phyloP scores from a whole-genome alignment of 768 basidiomycete genomes.

The Phanerochaete sordida region DNA sequence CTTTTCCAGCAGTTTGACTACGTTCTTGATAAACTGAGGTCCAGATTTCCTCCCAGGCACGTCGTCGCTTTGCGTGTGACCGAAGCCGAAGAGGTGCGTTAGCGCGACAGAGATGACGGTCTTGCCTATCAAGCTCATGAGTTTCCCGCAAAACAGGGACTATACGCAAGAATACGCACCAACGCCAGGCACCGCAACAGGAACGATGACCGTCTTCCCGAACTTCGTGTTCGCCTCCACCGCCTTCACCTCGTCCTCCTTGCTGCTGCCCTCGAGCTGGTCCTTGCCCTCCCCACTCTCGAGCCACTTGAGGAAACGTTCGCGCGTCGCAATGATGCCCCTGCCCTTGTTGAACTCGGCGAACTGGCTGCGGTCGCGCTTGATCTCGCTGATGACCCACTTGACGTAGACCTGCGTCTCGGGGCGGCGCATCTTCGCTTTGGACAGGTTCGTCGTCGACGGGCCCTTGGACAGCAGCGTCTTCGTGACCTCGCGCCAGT shows the following conservation, averaged over 20 bases:
- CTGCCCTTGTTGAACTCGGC: conserved; percentile 60
- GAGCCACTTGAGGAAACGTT: conserved; percentile 73
- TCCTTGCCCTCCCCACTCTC: conserved; percentile 44
- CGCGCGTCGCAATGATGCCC: conserved; percentile 83
- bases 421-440: conserved; percentile 64
- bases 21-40: conserved; percentile 68
- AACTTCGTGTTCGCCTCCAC: conserved; percentile 29
- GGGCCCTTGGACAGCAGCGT: conserved; percentile 47
- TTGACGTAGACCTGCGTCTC: conserved; percentile 79
- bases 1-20: conserved; percentile 52
- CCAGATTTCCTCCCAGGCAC: conserved; percentile 72
- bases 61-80: conserved; percentile 93
- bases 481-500: conserved; percentile 95
- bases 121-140: conserved; percentile 60
- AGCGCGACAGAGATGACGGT: conserved; percentile 83
- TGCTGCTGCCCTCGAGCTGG: conserved; percentile 9
- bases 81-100: conserved; percentile 75
- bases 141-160: neutral
- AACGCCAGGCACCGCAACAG: conserved; percentile 89
- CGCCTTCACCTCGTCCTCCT: conserved; percentile 26
- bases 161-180: conserved; percentile 48
- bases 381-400: conserved; percentile 83
- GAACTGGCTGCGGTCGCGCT: conserved; percentile 56
- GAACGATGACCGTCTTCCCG: conserved; percentile 81
- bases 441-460: conserved; percentile 43